These are phyloP conservation scores for Suillus alpinus DNA, from an alignment of 768 basidiomycete species.

Conservation along the genomic window DNA sequence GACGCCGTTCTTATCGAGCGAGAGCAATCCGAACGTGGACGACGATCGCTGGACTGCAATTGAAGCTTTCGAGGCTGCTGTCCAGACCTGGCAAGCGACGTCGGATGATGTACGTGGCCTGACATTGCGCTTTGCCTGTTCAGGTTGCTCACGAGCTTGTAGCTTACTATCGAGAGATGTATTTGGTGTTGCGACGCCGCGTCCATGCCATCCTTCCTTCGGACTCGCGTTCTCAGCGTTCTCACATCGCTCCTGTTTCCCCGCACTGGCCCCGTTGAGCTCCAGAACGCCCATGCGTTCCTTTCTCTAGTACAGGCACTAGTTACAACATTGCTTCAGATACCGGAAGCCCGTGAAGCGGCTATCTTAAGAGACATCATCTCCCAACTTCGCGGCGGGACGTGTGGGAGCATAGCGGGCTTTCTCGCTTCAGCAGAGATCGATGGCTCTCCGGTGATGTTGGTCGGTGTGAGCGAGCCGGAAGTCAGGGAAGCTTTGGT, in stretches of 20 bases:
- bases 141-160: conserved; percentile 17
- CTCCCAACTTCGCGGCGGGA: conserved; percentile 41
- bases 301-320: conserved; percentile 52
- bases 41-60: conserved; percentile 55
- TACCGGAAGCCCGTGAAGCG: conserved; percentile 23
- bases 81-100: conserved; percentile 53
- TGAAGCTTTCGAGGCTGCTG: conserved; percentile 59
- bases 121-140: conserved; percentile 1
- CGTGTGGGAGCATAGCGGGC: conserved; percentile 46
- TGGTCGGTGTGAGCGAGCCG: conserved; percentile 13
- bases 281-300: conserved; percentile 44
- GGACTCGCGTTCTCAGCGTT: conserved; percentile 48
- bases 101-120: conserved; percentile 49
- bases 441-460: conserved; percentile 10
- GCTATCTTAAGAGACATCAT: conserved; percentile 42
- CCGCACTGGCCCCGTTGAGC: conserved; percentile 39
- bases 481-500: conserved; percentile 46
- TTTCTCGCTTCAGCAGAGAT: conserved; percentile 11
- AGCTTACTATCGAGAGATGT: conserved; percentile 54
- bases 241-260: conserved; percentile 48
- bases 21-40: conserved; percentile 35
- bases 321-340: conserved; percentile 45
- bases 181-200: conserved; percentile 73
- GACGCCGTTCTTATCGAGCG: conserved; percentile 47
- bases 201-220: conserved; percentile 36